phyloP scores from a whole-genome alignment of 805 yeast species.

The Candida lessepsii region DNA sequence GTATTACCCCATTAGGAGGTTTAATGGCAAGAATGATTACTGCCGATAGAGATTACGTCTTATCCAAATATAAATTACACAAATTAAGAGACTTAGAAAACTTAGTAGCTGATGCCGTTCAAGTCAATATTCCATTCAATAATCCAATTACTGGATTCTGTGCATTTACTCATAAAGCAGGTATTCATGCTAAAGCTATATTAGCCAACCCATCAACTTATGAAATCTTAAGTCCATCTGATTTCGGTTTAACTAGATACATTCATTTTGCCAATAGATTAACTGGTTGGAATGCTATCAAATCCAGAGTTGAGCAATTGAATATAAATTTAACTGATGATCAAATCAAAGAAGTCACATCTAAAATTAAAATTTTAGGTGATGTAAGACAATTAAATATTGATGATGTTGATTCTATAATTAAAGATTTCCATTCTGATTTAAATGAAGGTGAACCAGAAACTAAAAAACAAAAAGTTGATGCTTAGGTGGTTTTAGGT shows the following conservation, averaged over 20 bases:
- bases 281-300: conserved; percentile 99
- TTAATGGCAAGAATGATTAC: conserved; percentile 99
- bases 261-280: conserved; percentile 97
- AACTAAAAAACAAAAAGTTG: conserved; percentile 18
- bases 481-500: neutral
- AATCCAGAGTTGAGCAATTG: conserved; percentile 95
- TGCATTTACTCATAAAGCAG: conserved; percentile 99
- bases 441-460: conserved; percentile 37
- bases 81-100: conserved; percentile 94
- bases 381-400: conserved; percentile 92
- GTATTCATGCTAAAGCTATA: conserved; percentile 98
- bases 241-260: conserved; percentile 93
- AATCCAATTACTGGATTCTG: conserved; percentile 99
- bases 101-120: conserved; percentile 95
- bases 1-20: conserved; percentile 96
- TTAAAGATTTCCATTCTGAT: conserved; percentile 75
- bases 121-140: conserved; percentile 95
- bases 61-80: conserved; percentile 91
- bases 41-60: conserved; percentile 94
- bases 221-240: conserved; percentile 91
- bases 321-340: conserved; percentile 86
- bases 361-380: conserved; percentile 89
- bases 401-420: conserved; percentile 96
- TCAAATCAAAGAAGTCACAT: conserved; percentile 92
- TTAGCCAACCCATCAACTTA: conserved; percentile 98